Evolutionary conservation across 345 rosid species (phyloP).

Genomic region (Brassica rapa): DNA sequence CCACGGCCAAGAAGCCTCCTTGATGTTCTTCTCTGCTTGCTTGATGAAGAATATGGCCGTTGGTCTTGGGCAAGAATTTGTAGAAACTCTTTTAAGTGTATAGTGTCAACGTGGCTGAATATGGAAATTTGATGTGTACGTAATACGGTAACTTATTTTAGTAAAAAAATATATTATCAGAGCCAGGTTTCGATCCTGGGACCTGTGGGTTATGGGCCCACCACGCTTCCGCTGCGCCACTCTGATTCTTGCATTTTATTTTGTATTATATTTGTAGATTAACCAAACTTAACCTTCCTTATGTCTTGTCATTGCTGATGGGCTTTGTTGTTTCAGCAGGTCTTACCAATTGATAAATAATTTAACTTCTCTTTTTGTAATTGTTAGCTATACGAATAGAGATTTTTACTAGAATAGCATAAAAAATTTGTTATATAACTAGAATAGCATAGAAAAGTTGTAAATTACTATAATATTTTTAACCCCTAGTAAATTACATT

Average conservation of each 20-base stretch:
- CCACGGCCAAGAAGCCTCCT: too few relatives aligned
- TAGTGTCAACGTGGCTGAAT: too few relatives aligned
- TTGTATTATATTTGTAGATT: background rate
- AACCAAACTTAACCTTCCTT: background rate
- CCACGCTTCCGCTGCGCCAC: conserved; percentile 91
- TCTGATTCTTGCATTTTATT: conserved; percentile 44
- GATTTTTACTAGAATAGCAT: background rate
- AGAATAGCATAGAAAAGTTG: background rate
- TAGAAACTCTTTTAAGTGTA: too few relatives aligned
- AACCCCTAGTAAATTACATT: background rate
- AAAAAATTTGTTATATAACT: background rate
- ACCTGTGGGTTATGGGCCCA: conserved; percentile 89
- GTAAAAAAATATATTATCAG: conserved; percentile 20
- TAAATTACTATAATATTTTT: background rate
- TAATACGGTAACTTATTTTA: background rate
- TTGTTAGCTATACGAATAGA: too few relatives aligned
- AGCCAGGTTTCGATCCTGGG: conserved; percentile 84
- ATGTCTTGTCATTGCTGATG: background rate
- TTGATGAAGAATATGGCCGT: too few relatives aligned
- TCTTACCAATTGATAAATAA: background rate
- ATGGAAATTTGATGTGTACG: too few relatives aligned
- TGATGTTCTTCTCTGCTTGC: too few relatives aligned
- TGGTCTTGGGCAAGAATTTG: too few relatives aligned
- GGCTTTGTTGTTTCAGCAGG: background rate
- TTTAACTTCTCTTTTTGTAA: background rate